A percentile compares a stretch with the other conserved stretches of the same genome.
Evolutionary conservation across 2,329 filamentous ascomycete species (phyloP).

Genomic region (Ophiostoma montium): DNA sequence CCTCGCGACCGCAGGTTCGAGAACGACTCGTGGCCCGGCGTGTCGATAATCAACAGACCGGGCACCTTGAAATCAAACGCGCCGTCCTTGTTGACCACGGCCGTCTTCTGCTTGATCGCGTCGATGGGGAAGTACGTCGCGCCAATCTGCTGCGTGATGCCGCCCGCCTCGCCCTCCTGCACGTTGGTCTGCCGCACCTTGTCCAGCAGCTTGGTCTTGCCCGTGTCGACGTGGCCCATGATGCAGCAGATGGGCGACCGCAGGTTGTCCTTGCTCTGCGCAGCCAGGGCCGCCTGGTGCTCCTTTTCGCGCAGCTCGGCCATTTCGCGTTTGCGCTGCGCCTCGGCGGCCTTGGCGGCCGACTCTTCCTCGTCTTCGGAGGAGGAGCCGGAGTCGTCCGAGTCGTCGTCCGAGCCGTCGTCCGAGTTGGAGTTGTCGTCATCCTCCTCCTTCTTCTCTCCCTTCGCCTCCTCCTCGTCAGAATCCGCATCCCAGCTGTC

Average conservation of each 20-base stretch:
- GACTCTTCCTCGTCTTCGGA: slow-evolving; percentile 60
- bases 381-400: slow-evolving; percentile 41
- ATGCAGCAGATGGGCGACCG: slow-evolving; percentile 99
- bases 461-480: slow-evolving; percentile 46
- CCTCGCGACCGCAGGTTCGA: slow-evolving; percentile 93
- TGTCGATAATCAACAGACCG: slow-evolving; percentile 92
- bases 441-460: slow-evolving; percentile 24
- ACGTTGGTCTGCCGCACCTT: slow-evolving; percentile 98
- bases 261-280: slow-evolving; percentile 83
- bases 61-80: slow-evolving; percentile 95
- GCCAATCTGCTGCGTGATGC: slow-evolving; percentile 99
- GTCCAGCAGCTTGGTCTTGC: slow-evolving; percentile 98
- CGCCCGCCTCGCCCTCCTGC: slow-evolving; percentile 96
- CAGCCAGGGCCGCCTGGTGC: slow-evolving; percentile 81
- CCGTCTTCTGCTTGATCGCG: slow-evolving; percentile 80
- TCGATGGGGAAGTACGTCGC: slow-evolving; percentile 98
- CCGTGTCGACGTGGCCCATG: slow-evolving; percentile 98
- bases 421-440: too few species aligned
- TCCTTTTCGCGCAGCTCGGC: slow-evolving; percentile 79
- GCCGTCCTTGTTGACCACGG: slow-evolving; percentile 81
- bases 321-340: slow-evolving; percentile 73
- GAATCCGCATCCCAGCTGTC: slow-evolving; percentile 90
- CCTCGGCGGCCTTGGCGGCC: slow-evolving; percentile 58
- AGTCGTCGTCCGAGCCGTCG: slow-evolving; percentile 9
- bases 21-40: slow-evolving; percentile 99